Evolutionary conservation across 140 eudicot species (phyloP).

Genomic region (Bidens hawaiensis): DNA sequence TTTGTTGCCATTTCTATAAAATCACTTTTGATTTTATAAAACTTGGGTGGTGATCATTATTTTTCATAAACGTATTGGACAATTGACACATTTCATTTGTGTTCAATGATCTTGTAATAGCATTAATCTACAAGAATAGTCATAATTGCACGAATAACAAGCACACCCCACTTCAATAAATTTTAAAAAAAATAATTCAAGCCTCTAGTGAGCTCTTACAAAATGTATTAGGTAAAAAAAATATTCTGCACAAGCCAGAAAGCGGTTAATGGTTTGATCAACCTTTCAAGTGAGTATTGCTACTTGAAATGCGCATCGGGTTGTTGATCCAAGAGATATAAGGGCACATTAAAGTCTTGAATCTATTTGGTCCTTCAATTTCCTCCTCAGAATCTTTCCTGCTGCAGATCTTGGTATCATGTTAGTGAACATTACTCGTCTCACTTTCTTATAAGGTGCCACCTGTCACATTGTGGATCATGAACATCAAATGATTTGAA

Average conservation of each 20-base stretch:
- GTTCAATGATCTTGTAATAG: too few relatives aligned
- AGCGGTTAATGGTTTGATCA: not conserved
- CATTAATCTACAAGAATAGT: too few relatives aligned
- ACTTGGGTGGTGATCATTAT: too few relatives aligned
- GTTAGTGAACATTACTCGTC: slow-evolving; percentile 13
- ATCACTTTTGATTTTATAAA: too few relatives aligned
- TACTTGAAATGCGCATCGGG: not conserved
- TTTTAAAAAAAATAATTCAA: slow-evolving; percentile 2
- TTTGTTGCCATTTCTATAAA: too few relatives aligned
- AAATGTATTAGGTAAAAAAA: not conserved
- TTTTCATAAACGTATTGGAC: too few relatives aligned
- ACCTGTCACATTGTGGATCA: slow-evolving; percentile 10
- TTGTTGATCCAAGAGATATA: not conserved
- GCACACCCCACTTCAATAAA: too few relatives aligned
- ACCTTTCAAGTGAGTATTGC: not conserved
- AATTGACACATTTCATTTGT: too few relatives aligned
- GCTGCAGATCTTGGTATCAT: slow-evolving; percentile 23
- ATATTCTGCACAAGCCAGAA: slow-evolving; percentile 13
- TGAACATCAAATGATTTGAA: not conserved
- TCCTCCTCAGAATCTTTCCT: slow-evolving; percentile 19
- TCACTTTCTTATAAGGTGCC: slow-evolving; percentile 18
- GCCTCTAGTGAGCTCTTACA: not conserved
- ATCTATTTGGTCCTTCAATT: slow-evolving; percentile 10
- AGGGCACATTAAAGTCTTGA: slow-evolving; percentile 7
- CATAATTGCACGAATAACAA: not conserved